These are phyloP conservation scores for Yarrowia osloensis DNA, from an alignment of 805 yeast species.

Conservation along the genomic window DNA sequence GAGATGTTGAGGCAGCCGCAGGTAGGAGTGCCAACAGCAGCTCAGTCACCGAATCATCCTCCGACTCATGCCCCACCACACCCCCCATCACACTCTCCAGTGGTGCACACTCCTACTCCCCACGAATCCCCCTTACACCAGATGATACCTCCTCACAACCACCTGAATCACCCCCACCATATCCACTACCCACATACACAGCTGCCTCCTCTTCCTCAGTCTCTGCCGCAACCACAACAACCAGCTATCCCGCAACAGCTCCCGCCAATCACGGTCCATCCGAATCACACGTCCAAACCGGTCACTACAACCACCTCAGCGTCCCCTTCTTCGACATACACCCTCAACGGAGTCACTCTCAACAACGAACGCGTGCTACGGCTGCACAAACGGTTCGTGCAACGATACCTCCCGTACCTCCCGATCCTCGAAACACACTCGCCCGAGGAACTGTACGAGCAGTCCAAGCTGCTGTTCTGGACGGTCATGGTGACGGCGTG, in stretches of 20 bases:
- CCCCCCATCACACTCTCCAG: no score
- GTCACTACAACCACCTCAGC: background rate
- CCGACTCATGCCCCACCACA: background rate
- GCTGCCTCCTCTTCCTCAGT: background rate
- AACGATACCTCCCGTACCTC: slow-evolving; percentile 68
- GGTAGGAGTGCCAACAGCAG: background rate
- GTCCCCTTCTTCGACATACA: slow-evolving; percentile 55
- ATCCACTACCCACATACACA: background rate
- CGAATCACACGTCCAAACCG: slow-evolving; percentile 2
- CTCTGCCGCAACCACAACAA: background rate
- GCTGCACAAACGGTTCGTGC: slow-evolving; percentile 68
- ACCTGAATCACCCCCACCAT: background rate
- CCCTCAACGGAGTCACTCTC: slow-evolving; percentile 72
- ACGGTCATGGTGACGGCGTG: slow-evolving; percentile 85
- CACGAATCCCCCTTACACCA: background rate
- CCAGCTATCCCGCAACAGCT: background rate
- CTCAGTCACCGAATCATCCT: no score
- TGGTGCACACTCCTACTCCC: no score
- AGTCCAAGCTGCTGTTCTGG: slow-evolving; percentile 87
- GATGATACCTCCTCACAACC: background rate
- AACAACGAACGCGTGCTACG: slow-evolving; percentile 67
- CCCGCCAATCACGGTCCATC: background rate
- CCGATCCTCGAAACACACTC: slow-evolving; percentile 74
- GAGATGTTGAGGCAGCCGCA: background rate
- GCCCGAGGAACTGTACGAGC: slow-evolving; percentile 76